A percentile compares a stretch with the other conserved stretches of the same genome.
These are phyloP conservation scores for Fusarium sterilihyphosum DNA, from an alignment of 2,329 filamentous ascomycete genomes.

Conservation along the genomic window DNA sequence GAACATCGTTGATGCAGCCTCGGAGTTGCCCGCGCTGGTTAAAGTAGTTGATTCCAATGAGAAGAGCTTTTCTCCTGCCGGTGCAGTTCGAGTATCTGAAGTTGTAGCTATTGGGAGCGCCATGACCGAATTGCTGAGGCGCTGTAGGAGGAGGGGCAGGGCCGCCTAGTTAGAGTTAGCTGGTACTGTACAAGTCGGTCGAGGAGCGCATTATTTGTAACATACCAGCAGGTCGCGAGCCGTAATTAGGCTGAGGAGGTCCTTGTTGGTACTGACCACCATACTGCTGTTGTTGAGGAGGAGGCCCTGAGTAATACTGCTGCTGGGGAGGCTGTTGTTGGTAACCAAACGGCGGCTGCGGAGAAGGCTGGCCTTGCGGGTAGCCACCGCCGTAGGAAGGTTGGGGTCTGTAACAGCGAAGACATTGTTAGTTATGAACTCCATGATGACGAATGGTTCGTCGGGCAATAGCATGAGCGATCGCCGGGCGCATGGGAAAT, in stretches of 20 bases:
- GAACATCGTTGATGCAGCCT: constrained; percentile 96
- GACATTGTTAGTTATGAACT: constrained; percentile 34
- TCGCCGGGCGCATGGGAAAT: constrained; percentile 17
- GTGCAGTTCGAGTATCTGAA: constrained; percentile 95
- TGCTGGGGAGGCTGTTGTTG: constrained; percentile 54
- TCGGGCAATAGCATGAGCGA: constrained; percentile 10
- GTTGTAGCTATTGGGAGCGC: constrained; percentile 80
- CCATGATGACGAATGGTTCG: constrained; percentile 1
- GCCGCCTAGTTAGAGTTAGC: constrained; percentile 45
- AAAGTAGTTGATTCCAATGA: constrained; percentile 98
- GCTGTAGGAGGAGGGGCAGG: constrained; percentile 74
- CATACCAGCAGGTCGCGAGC: constrained; percentile 61
- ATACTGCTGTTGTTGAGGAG: constrained; percentile 50
- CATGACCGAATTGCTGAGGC: constrained; percentile 79
- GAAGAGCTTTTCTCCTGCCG: constrained; percentile 84
- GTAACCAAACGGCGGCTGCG: constrained; percentile 60
- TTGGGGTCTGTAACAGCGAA: constrained; percentile 49
- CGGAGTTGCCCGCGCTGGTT: constrained; percentile 88
- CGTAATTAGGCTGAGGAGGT: constrained; percentile 58
- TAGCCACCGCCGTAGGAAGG: constrained; percentile 60
- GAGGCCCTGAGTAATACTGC: constrained; percentile 51
- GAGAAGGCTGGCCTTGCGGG: constrained; percentile 56
- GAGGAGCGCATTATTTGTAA: background rate
- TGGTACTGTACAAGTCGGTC: background rate
- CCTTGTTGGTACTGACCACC: constrained; percentile 43